These are phyloP conservation scores for Raddia guianensis DNA, from an alignment of 176 grass and related monocot species.

Conservation along the genomic window DNA sequence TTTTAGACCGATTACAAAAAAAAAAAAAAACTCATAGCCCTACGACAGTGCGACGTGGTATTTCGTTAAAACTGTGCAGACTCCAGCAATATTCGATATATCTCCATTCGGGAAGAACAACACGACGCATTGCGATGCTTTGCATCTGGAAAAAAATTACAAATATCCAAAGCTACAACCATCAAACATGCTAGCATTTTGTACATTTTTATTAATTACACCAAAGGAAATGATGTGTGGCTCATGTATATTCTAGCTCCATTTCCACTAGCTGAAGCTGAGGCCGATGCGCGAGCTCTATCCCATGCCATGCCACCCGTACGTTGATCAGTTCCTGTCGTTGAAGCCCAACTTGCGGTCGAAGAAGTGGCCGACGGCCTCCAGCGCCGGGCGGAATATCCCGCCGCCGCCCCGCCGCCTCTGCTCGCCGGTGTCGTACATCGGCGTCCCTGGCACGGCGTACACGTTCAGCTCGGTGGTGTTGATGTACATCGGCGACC, in stretches of 20 bases:
- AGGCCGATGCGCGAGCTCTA: background rate
- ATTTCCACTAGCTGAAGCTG: background rate
- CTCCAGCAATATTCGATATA: background rate
- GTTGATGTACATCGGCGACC: constrained; percentile 40
- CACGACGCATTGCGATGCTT: background rate
- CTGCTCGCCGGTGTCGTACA: constrained; percentile 14
- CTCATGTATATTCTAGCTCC: background rate
- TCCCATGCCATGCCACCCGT: background rate
- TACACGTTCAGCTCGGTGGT: constrained; percentile 33
- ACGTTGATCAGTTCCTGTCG: background rate
- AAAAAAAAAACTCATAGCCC: background rate
- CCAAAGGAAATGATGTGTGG: too few species aligned
- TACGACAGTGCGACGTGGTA: too few species aligned
- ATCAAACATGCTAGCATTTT: background rate
- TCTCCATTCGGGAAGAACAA: background rate
- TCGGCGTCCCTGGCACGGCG: background rate
- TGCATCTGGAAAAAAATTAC: background rate
- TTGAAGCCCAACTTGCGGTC: constrained; percentile 31
- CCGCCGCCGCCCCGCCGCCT: constrained; percentile 16
- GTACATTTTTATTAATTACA: background rate
- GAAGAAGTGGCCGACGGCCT: constrained; percentile 41
- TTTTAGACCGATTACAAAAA: too few species aligned
- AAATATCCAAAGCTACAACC: background rate
- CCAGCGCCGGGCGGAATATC: constrained; percentile 36
- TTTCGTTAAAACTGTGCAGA: background rate